These are phyloP conservation scores for Phaseolus coccineus DNA, from an alignment of 331 rosid genomes.

Conservation along the genomic window DNA sequence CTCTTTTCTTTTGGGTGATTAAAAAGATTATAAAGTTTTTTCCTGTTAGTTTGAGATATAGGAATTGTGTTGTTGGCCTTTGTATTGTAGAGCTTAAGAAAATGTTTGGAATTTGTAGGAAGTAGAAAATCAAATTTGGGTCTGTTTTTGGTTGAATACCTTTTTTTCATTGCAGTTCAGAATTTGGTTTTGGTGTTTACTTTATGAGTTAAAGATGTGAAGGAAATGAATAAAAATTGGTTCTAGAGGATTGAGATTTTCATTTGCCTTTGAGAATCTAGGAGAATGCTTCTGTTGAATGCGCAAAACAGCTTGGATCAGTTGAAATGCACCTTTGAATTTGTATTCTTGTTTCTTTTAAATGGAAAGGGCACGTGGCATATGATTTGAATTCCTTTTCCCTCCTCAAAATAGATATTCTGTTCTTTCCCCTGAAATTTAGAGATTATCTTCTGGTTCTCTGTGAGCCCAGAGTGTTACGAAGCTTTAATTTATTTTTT, in stretches of 20 bases:
- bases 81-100: background rate
- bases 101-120: background rate
- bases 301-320: background rate
- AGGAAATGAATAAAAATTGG: background rate
- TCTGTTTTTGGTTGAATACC: background rate
- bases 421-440: background rate
- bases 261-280: background rate
- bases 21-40: background rate
- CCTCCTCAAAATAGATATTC: background rate
- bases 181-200: slow-evolving; percentile 20
- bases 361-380: background rate
- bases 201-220: background rate
- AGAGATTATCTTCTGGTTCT: background rate
- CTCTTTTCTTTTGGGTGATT: background rate
- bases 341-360: background rate
- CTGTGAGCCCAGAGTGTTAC: background rate
- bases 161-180: background rate
- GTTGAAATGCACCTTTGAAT: slow-evolving; percentile 23
- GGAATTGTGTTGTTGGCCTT: background rate
- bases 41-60: background rate
- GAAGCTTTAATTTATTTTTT: background rate
- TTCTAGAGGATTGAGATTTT: slow-evolving; percentile 1
- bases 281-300: background rate
- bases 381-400: slow-evolving; percentile 6
- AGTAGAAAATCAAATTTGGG: background rate